These are phyloP conservation scores for Chlamydomonas asymmetrica DNA, from an alignment of 139 green algal species.

Conservation along the genomic window DNA sequence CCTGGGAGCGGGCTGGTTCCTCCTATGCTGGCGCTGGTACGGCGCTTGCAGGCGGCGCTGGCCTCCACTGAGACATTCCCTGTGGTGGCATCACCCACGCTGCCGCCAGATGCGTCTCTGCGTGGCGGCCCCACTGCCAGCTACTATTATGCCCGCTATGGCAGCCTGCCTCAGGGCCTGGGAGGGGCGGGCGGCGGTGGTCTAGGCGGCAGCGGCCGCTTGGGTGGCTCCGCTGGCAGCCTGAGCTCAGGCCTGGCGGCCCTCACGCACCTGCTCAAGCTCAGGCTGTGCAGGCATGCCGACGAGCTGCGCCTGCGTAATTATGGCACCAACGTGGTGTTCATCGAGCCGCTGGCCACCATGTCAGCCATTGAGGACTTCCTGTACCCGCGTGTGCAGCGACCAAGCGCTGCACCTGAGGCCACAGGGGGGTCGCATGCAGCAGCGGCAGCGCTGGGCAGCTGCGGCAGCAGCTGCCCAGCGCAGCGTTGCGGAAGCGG, in stretches of 20 bases:
- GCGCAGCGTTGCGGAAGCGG: background rate
- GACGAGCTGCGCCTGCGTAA: slow-evolving; percentile 61
- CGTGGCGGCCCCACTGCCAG: too few species aligned
- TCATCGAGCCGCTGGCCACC: slow-evolving; percentile 95
- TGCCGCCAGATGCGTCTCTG: slow-evolving; percentile 12
- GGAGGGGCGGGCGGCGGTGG: slow-evolving; percentile 3
- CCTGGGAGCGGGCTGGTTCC: slow-evolving; percentile 32
- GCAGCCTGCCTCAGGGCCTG: too few species aligned
- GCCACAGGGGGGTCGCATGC: slow-evolving; percentile 9
- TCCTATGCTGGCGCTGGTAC: slow-evolving; percentile 66
- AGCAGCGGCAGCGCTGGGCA: slow-evolving; percentile 6
- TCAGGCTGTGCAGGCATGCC: slow-evolving; percentile 71
- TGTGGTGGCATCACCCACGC: slow-evolving; percentile 47
- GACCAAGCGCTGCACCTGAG: background rate
- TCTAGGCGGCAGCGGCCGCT: slow-evolving; percentile 24
- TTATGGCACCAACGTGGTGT: slow-evolving; percentile 87
- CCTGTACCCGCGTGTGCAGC: slow-evolving; percentile 82
- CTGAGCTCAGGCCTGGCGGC: slow-evolving; percentile 69
- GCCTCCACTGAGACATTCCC: slow-evolving; percentile 76
- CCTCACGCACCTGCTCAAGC: slow-evolving; percentile 91
- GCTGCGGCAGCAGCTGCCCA: slow-evolving; percentile 3
- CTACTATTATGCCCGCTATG: too few species aligned
- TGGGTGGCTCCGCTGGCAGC: slow-evolving; percentile 33
- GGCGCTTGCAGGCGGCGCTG: slow-evolving; percentile 80
- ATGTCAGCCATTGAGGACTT: slow-evolving; percentile 95